Conservation (phyloP, 108 stramenopile genomes). For the Skeletonema tropicum region DNA sequence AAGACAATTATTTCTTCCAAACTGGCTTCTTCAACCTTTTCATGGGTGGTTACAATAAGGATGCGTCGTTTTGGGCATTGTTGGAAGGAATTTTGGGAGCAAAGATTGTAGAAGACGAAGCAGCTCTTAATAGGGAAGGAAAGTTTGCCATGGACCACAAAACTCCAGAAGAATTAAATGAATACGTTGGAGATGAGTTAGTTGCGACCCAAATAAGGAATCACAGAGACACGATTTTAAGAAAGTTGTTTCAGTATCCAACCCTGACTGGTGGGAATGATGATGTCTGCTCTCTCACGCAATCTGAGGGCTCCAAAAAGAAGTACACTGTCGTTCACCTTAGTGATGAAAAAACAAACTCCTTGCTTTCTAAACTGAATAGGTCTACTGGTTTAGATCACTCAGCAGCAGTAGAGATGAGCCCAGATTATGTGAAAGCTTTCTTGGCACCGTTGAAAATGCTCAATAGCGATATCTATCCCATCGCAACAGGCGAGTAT, state of each 20-base stretch:
- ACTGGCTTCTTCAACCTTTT: background rate
- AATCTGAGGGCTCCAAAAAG: background rate
- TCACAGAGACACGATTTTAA: background rate
- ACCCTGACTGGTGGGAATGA: background rate
- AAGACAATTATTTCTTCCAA: background rate
- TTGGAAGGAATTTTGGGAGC: background rate
- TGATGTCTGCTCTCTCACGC: background rate
- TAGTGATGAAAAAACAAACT: too few species aligned
- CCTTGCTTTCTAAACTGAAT: background rate
- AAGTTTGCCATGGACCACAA: background rate
- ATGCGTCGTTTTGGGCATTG: background rate
- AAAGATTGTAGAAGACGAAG: background rate
- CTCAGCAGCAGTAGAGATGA: constrained; percentile 1
- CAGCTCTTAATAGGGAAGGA: background rate
- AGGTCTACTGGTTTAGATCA: constrained; percentile 1
- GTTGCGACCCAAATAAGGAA: constrained; percentile 5
- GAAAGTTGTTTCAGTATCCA: constrained; percentile 11
- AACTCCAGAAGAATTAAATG: background rate
- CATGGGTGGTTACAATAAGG: background rate
- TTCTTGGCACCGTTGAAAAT: constrained; percentile 5
- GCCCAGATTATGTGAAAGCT: constrained; percentile 6
- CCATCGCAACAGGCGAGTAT: background rate
- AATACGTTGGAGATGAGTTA: background rate
- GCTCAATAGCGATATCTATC: constrained; percentile 10
- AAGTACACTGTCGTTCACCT: constrained; percentile 14